Base-by-base conservation (phyloP, 2,329 filamentous ascomycete genomes). In the Ceratocystiopsis sp. region DNA sequence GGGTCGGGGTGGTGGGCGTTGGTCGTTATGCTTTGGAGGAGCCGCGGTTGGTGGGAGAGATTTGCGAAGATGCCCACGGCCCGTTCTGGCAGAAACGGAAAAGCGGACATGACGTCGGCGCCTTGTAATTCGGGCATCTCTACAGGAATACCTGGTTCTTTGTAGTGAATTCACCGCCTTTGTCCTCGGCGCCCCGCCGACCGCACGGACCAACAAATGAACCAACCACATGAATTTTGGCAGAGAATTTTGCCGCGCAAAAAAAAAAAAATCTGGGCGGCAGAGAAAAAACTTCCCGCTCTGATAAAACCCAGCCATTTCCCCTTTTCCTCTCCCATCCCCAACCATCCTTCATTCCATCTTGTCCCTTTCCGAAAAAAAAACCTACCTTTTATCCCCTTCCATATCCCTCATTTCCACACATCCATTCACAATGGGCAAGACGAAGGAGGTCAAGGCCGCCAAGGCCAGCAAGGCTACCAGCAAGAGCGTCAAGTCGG, bases 391-490 rank as follows among this genome's bases (percentile, higher is more conserved):
- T 35, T 39, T 29, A 35, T 40, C 42, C 19, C 19, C 14, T 16
- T 35, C 32, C 39, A 42, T 42, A 44, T 48, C 41, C 45, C 50
- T n/a, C 25, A 21, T 34, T 29, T 29, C 13, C 35, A 43, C 39
- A 44, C 37, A 37, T 21, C 21, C 38, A 36, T 47, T 62, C 59
- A 68, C 52, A 61, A 81, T 80, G 77, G 75, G 68, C 60, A 80
- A 80, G 64, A 63, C 68, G 44, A 81, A 80, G 66, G 69, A 78
- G 57, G 57, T 58, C 55, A 72, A 61, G 59, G 73, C 73, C 62
- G 55, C 57, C 55, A 73, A 63, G 56, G 58, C 57, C 53, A 55
- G 61, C 51, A 44, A 43, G 37, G 29, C 37, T 16, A 10, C 38
- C 38, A 60, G 64, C 54, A 61, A 64, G 54, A 57, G 63, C 52